Evolutionary conservation across 2,329 filamentous ascomycete species (phyloP).

Genomic region (Calonectria hongkongensis): DNA sequence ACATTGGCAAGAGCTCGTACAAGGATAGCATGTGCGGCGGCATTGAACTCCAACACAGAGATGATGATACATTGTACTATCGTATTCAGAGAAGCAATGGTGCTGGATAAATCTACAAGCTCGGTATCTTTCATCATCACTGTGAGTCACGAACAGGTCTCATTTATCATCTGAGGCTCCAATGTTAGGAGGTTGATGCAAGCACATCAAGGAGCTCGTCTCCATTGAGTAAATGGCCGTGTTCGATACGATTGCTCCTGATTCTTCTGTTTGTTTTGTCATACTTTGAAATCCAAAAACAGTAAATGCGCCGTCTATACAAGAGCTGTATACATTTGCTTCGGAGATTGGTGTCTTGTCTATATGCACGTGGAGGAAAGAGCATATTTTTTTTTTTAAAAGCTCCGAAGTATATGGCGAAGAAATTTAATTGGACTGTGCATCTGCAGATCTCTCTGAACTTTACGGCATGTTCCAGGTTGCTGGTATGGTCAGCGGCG

Average conservation of each 20-base stretch:
- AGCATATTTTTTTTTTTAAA: neutral
- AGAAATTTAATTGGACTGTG: neutral
- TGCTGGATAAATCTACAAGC: neutral
- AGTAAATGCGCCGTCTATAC: neutral
- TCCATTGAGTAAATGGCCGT: too few relatives aligned
- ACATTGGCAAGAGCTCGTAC: neutral
- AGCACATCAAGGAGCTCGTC: too few relatives aligned
- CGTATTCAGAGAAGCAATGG: neutral
- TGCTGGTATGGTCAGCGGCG: neutral
- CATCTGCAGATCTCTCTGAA: neutral
- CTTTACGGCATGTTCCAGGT: neutral
- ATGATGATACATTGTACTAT: neutral
- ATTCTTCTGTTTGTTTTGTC: too few relatives aligned
- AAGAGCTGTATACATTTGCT: neutral
- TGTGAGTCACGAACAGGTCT: neutral
- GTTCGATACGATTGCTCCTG: too few relatives aligned
- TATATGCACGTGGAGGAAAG: neutral
- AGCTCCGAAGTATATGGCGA: neutral
- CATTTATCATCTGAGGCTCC: too few relatives aligned
- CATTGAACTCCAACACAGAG: too few relatives aligned
- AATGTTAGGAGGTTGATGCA: too few relatives aligned
- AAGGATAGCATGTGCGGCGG: neutral
- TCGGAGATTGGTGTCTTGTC: neutral
- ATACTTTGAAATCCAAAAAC: too few relatives aligned
- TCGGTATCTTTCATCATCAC: neutral